Evolutionary conservation across 2,329 filamentous ascomycete genomes (phyloP).

Genomic region (Cercospora brassicicola): DNA sequence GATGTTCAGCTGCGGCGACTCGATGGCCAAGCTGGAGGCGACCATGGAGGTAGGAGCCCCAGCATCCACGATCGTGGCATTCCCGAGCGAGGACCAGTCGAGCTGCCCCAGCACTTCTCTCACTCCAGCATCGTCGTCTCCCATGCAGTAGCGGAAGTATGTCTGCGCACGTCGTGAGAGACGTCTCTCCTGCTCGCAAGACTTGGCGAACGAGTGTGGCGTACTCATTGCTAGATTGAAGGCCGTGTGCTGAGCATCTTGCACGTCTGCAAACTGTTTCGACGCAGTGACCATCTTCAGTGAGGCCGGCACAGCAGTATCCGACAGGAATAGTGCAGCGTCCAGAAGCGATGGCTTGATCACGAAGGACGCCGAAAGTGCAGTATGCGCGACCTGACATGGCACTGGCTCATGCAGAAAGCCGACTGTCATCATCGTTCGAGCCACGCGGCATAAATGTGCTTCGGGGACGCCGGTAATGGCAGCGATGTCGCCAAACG

Average conservation of each 20-base stretch:
- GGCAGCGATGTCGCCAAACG: slow-evolving; percentile 47
- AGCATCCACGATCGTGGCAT: not conserved
- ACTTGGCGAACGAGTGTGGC: not conserved
- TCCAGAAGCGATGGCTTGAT: not conserved
- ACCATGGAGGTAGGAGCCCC: not conserved
- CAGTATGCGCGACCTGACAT: not conserved
- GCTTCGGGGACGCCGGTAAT: slow-evolving; percentile 44
- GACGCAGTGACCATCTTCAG: not conserved
- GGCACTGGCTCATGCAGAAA: not conserved
- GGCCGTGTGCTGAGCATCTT: not conserved
- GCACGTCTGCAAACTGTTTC: not conserved
- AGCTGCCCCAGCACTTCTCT: not conserved
- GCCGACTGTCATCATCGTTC: not conserved
- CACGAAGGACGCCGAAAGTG: not conserved
- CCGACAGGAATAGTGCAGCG: not conserved
- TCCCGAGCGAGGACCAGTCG: not conserved
- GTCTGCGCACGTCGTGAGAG: not conserved
- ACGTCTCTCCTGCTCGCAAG: not conserved
- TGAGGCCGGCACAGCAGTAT: not conserved
- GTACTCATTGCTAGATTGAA: not conserved
- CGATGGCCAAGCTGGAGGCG: not conserved
- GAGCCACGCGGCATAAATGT: not conserved
- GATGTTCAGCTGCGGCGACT: not conserved
- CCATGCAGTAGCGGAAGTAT: not conserved
- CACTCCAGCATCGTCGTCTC: not conserved